Conservation (phyloP, 768 basidiomycete genomes). For the Podaxis sp. region DNA sequence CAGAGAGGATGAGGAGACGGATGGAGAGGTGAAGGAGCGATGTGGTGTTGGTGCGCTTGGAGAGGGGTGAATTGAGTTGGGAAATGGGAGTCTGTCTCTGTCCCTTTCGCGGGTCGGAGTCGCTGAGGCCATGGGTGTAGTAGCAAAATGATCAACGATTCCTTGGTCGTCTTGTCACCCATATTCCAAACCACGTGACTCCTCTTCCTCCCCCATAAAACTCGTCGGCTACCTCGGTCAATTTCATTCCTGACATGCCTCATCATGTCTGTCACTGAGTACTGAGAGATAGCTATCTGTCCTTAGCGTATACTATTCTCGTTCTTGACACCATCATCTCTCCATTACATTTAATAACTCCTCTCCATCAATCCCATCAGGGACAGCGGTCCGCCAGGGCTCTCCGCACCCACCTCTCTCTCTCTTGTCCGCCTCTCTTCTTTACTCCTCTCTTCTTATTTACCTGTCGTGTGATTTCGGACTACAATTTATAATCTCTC, state of each 20-base stretch:
- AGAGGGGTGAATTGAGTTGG: conserved; percentile 34
- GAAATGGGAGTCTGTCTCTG: conserved; percentile 35
- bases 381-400: neutral
- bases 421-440: neutral
- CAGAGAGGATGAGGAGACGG: conserved; percentile 30
- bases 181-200: conserved; percentile 1
- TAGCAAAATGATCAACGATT: neutral
- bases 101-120: conserved; percentile 35
- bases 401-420: too few relatives aligned
- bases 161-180: conserved; percentile 8
- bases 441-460: conserved; percentile 7
- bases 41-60: conserved; percentile 28
- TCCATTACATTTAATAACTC: neutral
- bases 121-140: conserved; percentile 18
- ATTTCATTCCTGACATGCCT: too few relatives aligned
- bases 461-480: conserved; percentile 3
- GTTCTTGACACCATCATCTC: neutral
- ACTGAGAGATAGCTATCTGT: too few relatives aligned
- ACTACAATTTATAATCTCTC: neutral
- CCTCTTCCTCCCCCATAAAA: neutral
- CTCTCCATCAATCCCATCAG: neutral
- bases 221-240: too few relatives aligned
- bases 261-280: too few relatives aligned
- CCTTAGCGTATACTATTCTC: neutral
- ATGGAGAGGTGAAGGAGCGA: conserved; percentile 32